Evolutionary conservation across 805 yeast genomes (phyloP).

Genomic region (Kluyveromyces starmeri): DNA sequence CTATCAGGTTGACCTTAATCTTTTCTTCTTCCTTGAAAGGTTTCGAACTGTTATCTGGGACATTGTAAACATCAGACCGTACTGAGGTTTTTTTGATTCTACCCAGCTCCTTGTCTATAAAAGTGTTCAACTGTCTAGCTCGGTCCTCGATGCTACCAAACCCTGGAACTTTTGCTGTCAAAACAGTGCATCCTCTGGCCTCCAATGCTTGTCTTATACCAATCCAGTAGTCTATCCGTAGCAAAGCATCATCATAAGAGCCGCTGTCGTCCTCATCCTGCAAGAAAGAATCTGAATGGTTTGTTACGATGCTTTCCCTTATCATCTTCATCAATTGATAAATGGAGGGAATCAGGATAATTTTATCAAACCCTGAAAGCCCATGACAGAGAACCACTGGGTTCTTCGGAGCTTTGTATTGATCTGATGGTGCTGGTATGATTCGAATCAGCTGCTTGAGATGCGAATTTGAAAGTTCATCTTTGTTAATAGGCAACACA

Average conservation of each 20-base stretch:
- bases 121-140: conserved; percentile 47
- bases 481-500: too few relatives aligned
- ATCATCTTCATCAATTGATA: conserved; percentile 23
- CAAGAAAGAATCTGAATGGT: conserved; percentile 17
- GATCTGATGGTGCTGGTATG: conserved; percentile 20
- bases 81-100: conserved; percentile 13
- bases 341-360: conserved; percentile 37
- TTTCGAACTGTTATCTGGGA: conserved; percentile 5
- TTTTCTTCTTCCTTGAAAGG: conserved; percentile 18
- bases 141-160: conserved; percentile 67
- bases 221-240: conserved; percentile 62
- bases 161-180: conserved; percentile 74
- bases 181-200: conserved; percentile 54
- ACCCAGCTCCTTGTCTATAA: conserved; percentile 32
- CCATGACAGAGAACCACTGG: conserved; percentile 87
- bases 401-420: conserved; percentile 50
- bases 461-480: too few relatives aligned
- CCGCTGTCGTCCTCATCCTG: conserved; percentile 15
- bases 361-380: conserved; percentile 66
- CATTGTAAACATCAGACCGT: conserved; percentile 20
- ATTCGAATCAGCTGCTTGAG: not conserved
- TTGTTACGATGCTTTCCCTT: conserved; percentile 11
- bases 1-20: conserved; percentile 60
- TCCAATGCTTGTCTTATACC: conserved; percentile 62
- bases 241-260: conserved; percentile 26